These are phyloP conservation scores for Chalciporus sphaerocephalus DNA, from an alignment of 768 basidiomycete genomes.

Conservation along the genomic window DNA sequence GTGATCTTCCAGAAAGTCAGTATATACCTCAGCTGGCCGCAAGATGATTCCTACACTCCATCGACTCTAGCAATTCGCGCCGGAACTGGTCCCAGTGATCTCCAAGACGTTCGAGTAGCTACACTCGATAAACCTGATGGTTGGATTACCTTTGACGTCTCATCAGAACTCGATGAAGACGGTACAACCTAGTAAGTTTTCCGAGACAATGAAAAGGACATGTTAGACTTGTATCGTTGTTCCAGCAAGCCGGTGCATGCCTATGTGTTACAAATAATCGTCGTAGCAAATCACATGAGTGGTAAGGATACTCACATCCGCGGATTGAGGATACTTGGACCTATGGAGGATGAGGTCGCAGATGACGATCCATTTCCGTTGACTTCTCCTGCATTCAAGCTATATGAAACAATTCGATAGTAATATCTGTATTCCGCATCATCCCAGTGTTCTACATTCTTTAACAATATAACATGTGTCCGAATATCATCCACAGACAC, in stretches of 20 bases:
- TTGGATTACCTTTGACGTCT: constrained; percentile 87
- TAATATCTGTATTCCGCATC: constrained; percentile 20
- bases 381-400: constrained; percentile 56
- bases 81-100: constrained; percentile 85
- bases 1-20: constrained; percentile 66
- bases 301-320: constrained; percentile 99
- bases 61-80: constrained; percentile 86
- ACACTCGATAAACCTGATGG: constrained; percentile 90
- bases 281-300: constrained; percentile 94
- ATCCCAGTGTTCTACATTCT: constrained; percentile 26
- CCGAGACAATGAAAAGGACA: not conserved
- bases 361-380: constrained; percentile 76
- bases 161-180: constrained; percentile 73
- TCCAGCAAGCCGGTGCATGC: constrained; percentile 80
- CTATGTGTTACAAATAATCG: constrained; percentile 85
- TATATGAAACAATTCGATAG: constrained; percentile 76
- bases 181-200: constrained; percentile 69
- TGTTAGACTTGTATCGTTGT: not conserved
- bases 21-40: constrained; percentile 71
- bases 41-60: constrained; percentile 97
- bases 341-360: constrained; percentile 51
- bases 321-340: constrained; percentile 83
- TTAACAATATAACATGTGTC: constrained; percentile 10
- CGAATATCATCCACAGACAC: constrained; percentile 8
- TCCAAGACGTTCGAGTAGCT: constrained; percentile 85